Evolutionary conservation across 192 early-diverging fungal genomes (phyloP), one percentile per base, ranked within the genome.

Genomic region (Backusella tuberculispora): DNA sequence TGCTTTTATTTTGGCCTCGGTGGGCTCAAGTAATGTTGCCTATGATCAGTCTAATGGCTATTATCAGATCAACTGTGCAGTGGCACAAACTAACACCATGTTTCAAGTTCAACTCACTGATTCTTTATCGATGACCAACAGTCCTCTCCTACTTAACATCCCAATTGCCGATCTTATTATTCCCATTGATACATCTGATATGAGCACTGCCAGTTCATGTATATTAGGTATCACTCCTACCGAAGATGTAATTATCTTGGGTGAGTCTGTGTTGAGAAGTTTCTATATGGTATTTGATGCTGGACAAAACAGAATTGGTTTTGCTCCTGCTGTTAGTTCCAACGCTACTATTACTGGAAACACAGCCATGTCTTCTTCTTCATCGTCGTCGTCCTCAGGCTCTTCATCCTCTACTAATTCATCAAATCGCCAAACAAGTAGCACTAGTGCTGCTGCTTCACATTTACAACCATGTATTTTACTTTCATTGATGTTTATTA

Each of bases 221-320:
- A 47, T 80, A 47, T 53, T 75, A 47, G 79, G 69, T 12, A 38
- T 56, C 13, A 24, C 63, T 26, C 50, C 76, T 24, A 65, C 77
- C 1, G 19, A 72, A 4, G 38, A 19, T 8, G 69, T 41, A 37
- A 81, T 69, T 14, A 45, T 81, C 24, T 15, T 78, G 9, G 79
- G 80, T 5, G 66, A 78, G 4, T 64, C 69, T 6, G 42, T 76
- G 2, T 15, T 79, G 21, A 47, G 77, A 47, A 53, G 66, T 13
- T 29, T 66, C 17, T 79, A 79, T 38, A 24, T 26, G 6, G 73
- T 79, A 3, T 79, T 71, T 53, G 77, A 74, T 65, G 43, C 69
- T 3, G 43, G 42, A 19, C 10, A 75, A 10, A 66, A 84, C 45
- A 71, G 73, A 8, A 67, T 79, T 45, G 71, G 75, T 40, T 43